phyloP scores from a whole-genome alignment of 441 rosid species.

The Sinapis alba region DNA sequence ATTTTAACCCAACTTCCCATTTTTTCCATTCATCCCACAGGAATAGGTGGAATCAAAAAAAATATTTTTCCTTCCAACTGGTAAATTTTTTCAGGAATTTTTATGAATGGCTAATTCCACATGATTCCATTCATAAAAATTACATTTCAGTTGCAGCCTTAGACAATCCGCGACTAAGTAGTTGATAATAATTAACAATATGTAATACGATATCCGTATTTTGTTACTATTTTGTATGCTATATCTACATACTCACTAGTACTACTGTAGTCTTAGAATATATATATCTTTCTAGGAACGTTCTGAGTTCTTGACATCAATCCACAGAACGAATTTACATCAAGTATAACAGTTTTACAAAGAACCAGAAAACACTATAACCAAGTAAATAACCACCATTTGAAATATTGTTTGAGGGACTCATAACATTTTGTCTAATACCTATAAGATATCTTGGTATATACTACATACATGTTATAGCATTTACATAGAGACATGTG shows the following conservation, averaged over 20 bases:
- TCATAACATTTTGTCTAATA: neutral
- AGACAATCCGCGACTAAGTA: neutral
- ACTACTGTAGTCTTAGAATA: too few species aligned
- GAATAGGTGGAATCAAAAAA: too few species aligned
- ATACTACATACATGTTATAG: neutral
- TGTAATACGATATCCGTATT: neutral
- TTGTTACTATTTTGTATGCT: neutral
- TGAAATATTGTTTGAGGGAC: neutral
- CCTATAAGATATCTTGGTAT: neutral
- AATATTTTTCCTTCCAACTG: too few species aligned
- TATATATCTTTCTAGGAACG: too few species aligned
- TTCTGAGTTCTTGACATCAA: neutral
- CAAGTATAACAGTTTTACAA: neutral
- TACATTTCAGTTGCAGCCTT: too few species aligned
- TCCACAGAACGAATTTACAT: neutral
- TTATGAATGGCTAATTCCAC: too few species aligned
- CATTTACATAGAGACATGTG: conserved; percentile 30
- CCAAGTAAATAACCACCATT: neutral
- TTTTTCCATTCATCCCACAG: too few species aligned
- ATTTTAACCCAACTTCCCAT: too few species aligned
- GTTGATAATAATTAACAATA: neutral
- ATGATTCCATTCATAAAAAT: too few species aligned
- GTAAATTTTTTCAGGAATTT: too few species aligned
- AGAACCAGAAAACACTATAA: neutral
- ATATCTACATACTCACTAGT: neutral